A percentile compares a stretch with the other conserved stretches of the same genome.
phyloP scores from a whole-genome alignment of 768 basidiomycete genomes.

The Mycena metata region DNA sequence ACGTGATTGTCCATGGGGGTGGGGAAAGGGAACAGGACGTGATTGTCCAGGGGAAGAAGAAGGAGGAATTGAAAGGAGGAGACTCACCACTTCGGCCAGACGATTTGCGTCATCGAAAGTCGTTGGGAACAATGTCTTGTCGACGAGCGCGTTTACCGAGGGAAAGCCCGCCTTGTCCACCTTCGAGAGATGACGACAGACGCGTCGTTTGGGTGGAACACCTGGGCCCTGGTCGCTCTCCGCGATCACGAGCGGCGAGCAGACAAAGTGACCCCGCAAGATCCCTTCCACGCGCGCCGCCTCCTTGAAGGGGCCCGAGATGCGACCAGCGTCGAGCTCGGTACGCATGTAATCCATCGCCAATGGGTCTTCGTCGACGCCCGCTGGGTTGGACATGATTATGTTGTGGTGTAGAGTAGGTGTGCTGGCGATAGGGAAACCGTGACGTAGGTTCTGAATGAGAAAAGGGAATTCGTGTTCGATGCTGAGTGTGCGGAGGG shows the following conservation, averaged over 20 bases:
- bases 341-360: conserved; percentile 4
- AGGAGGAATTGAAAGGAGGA: not conserved
- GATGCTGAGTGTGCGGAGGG: not conserved
- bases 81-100: conserved; percentile 10
- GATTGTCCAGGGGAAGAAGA: too few species aligned
- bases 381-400: conserved; percentile 15
- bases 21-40: too few species aligned
- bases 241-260: conserved; percentile 10
- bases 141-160: conserved; percentile 5
- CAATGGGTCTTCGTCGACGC: not conserved
- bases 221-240: conserved; percentile 18
- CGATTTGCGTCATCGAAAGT: not conserved
- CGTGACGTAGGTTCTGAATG: conserved; percentile 11
- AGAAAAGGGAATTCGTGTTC: conserved; percentile 17
- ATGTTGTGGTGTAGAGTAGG: not conserved
- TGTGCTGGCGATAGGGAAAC: conserved; percentile 25
- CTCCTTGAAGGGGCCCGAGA: not conserved
- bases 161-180: conserved; percentile 1
- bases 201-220: not conserved
- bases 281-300: not conserved
- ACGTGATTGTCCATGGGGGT: too few species aligned
- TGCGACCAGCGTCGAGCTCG: not conserved
- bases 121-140: conserved; percentile 15
- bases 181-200: too few species aligned
- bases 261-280: conserved; percentile 12